Evolutionary conservation across 2,329 filamentous ascomycete genomes (phyloP).

Genomic region (Monosporascus sp.): DNA sequence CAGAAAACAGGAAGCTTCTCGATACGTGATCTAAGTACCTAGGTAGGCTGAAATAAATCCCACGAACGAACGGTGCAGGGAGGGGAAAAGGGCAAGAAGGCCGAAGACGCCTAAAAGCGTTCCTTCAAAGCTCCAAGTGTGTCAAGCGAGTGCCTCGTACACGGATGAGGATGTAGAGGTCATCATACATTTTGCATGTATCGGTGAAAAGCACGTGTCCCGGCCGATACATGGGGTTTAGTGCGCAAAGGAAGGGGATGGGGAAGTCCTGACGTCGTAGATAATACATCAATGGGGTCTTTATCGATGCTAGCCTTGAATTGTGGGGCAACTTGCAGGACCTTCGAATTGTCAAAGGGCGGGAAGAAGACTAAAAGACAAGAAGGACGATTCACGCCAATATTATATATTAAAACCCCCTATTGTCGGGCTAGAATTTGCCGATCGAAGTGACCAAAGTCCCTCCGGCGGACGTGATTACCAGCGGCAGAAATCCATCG

Average conservation of each 20-base stretch:
- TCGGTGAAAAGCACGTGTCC: conserved; percentile 2
- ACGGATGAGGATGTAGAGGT: conserved; percentile 19
- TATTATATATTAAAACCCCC: no score
- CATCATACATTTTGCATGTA: conserved; percentile 21
- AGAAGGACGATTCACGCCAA: no score
- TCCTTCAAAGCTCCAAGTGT: background rate
- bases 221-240: conserved; percentile 1
- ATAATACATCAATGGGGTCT: conserved; percentile 7
- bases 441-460: background rate
- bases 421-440: no score
- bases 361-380: no score
- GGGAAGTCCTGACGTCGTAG: conserved; percentile 23
- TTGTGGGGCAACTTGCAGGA: background rate
- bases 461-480: background rate
- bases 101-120: conserved; percentile 3
- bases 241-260: conserved; percentile 1
- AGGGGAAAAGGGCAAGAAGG: background rate
- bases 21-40: background rate
- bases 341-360: conserved; percentile 2
- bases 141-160: background rate
- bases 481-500: background rate
- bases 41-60: background rate
- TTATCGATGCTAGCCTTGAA: no score
- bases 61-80: background rate
- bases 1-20: background rate